A percentile compares a stretch with the other conserved stretches of the same genome.
These are phyloP conservation scores for Theobroma grandiflorum DNA, from an alignment of 441 rosid species.

Conservation along the genomic window DNA sequence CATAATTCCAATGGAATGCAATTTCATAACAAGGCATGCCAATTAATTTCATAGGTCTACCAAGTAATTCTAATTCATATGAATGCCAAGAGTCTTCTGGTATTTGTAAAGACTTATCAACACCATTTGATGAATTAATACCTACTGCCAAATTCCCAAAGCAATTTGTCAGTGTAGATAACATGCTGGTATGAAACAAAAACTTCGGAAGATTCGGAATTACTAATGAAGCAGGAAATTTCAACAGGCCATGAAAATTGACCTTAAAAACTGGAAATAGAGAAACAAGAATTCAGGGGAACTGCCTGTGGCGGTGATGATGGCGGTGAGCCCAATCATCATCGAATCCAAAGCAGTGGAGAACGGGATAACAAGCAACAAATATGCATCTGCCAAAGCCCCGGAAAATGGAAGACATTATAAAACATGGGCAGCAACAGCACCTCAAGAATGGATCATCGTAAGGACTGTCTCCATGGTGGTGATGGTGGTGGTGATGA, in stretches of 20 bases:
- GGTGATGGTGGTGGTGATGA: constrained; percentile 33
- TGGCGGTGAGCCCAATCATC: constrained; percentile 29
- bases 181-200: background rate
- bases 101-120: too few relatives aligned
- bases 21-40: too few relatives aligned
- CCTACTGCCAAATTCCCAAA: too few relatives aligned
- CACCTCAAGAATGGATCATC: constrained; percentile 54
- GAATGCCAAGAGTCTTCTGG: too few relatives aligned
- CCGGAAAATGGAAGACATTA: constrained; percentile 36
- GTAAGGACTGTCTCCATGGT: constrained; percentile 42
- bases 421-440: constrained; percentile 54
- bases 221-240: too few relatives aligned
- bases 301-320: constrained; percentile 36
- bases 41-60: too few relatives aligned
- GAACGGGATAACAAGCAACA: constrained; percentile 41
- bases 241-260: too few relatives aligned
- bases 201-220: background rate
- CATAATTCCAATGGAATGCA: too few relatives aligned
- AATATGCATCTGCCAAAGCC: constrained; percentile 43
- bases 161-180: too few relatives aligned
- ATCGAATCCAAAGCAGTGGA: constrained; percentile 47
- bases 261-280: background rate
- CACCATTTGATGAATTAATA: too few relatives aligned
- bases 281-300: background rate
- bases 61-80: too few relatives aligned